phyloP scores from a whole-genome alignment of 306 rosid species.

The Coriaria nepalensis region DNA sequence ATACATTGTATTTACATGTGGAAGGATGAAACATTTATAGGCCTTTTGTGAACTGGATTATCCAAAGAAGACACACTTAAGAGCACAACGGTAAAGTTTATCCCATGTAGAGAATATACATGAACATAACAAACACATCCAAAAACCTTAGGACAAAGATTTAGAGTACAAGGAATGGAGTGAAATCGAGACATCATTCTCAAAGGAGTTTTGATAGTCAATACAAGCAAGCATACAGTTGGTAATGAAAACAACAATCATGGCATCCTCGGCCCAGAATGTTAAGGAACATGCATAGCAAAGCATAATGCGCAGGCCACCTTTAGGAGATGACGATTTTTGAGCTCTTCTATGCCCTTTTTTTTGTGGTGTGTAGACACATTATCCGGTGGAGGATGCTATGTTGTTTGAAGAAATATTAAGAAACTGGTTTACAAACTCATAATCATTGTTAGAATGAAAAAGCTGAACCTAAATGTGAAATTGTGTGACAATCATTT shows the following conservation, averaged over 20 bases:
- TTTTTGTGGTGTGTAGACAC: background rate
- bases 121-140: conserved; percentile 5
- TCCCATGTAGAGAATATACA: background rate
- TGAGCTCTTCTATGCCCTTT: conserved; percentile 1
- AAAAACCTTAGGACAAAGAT: conserved; percentile 1
- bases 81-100: background rate
- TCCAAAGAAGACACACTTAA: conserved; percentile 4
- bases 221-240: background rate
- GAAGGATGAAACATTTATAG: conserved; percentile 1
- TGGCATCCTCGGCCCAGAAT: background rate
- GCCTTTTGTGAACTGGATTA: background rate
- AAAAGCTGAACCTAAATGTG: background rate
- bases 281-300: background rate
- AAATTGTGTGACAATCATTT: conserved; percentile 1
- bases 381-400: background rate
- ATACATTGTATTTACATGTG: background rate
- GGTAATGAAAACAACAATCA: background rate
- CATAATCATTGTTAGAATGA: background rate
- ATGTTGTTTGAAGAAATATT: conserved; percentile 1
- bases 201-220: background rate
- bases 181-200: background rate
- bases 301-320: background rate
- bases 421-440: background rate
- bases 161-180: background rate
- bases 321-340: background rate